Evolutionary conservation across 2,329 filamentous ascomycete genomes (phyloP).

Genomic region (Tetracladium maxilliforme): DNA sequence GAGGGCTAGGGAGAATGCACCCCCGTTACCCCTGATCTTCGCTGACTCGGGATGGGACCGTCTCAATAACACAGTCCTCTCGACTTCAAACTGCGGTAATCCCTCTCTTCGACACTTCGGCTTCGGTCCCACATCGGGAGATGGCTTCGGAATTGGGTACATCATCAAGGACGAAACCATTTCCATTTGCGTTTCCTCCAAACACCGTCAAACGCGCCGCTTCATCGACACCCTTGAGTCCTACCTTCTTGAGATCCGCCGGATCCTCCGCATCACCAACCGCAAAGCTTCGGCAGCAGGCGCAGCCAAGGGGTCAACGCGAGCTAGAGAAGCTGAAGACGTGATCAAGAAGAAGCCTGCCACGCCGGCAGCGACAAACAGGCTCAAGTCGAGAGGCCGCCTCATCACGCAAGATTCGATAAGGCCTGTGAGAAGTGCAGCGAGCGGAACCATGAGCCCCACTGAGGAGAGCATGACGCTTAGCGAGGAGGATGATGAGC

Average conservation of each 20-base stretch:
- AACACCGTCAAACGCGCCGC: conserved; percentile 83
- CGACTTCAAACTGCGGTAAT: conserved; percentile 97
- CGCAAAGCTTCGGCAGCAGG: conserved; percentile 34
- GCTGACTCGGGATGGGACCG: conserved; percentile 86
- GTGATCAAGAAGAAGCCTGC: conserved; percentile 7
- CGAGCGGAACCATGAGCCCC: conserved; percentile 39
- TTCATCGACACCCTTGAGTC: conserved; percentile 82
- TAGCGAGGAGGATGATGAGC: conserved; percentile 76
- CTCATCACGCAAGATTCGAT: conserved; percentile 45
- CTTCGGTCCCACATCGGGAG: conserved; percentile 84
- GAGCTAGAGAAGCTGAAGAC: conserved; percentile 48
- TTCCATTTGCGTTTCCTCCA: conserved; percentile 81
- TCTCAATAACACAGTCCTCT: conserved; percentile 85
- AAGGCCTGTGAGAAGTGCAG: conserved; percentile 19
- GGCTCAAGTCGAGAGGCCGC: conserved; percentile 58
- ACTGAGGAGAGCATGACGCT: conserved; percentile 55
- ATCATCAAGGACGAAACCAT: conserved; percentile 94
- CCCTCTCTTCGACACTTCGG: conserved; percentile 89
- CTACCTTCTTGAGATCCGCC: conserved; percentile 82
- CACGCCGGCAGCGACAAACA: conserved; percentile 13
- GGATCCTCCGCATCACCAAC: conserved; percentile 60
- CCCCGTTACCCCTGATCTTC: conserved; percentile 61
- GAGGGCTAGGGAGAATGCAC: conserved; percentile 23
- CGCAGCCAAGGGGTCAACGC: conserved; percentile 30
- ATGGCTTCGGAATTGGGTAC: conserved; percentile 95